Percentiles rank a stretch among this genome's conserved stretches.
Conservation (phyloP, 106 monocot genomes). For the Posidonia australis region DNA sequence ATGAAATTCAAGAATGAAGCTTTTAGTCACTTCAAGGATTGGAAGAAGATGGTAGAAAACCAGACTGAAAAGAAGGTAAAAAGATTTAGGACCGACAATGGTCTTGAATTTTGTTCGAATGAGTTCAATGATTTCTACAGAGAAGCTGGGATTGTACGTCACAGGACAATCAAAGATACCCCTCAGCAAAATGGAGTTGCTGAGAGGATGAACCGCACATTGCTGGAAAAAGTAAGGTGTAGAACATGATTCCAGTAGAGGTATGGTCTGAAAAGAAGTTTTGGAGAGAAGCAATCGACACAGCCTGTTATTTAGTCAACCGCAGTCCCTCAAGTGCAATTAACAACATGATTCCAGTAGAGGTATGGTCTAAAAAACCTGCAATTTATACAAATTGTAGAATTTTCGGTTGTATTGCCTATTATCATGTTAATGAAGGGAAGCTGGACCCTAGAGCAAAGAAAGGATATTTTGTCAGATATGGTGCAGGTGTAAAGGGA, state of each 20-base stretch:
- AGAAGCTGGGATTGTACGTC: background rate
- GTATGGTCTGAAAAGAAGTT: background rate
- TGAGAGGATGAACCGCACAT: background rate
- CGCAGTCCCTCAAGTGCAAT: background rate
- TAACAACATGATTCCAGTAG: background rate
- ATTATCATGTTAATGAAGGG: too few species aligned
- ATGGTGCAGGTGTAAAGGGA: too few species aligned
- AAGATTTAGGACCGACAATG: background rate
- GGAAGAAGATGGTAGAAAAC: background rate
- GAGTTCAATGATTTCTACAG: background rate
- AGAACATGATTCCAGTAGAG: background rate
- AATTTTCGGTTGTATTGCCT: too few species aligned
- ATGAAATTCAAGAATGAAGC: background rate
- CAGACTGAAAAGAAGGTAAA: background rate
- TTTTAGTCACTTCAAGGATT: background rate
- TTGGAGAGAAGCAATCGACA: background rate
- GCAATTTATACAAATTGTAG: too few species aligned
- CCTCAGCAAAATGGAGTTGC: conserved; percentile 1
- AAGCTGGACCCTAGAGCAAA: too few species aligned
- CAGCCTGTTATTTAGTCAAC: background rate
- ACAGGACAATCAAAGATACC: background rate
- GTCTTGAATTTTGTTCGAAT: background rate
- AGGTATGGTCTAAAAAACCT: background rate
- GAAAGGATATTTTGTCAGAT: too few species aligned
- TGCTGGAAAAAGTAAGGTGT: background rate